Evolutionary conservation across 2,329 filamentous ascomycete genomes (phyloP), one percentile per base, ranked within the genome.

Genomic region (Phialophora verrucosa): DNA sequence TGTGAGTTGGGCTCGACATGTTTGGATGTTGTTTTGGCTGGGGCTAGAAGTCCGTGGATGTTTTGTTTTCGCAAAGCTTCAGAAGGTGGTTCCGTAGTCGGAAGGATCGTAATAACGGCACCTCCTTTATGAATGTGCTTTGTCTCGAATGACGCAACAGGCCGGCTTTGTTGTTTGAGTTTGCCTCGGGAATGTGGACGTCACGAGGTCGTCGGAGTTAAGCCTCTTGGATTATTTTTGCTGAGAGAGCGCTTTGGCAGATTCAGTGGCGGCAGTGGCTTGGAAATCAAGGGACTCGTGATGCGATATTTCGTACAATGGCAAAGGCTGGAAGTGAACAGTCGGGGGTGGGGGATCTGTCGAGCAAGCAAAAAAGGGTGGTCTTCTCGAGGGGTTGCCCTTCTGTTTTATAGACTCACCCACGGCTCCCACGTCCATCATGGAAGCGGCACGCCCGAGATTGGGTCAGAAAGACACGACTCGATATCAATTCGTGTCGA

Each of bases 1-100:
- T 69, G 62, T 69, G 63, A 55, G 62, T 61, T 49, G 65, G 50
- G 62, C 63, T 59, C 17, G 69, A 64, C 67, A 70, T 71, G 32
- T 62, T 71, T 62, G 20, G 47, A 44, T 60, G 38, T 35, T 63
- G 63, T 50, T 20, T 29, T 62, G 38, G 23, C 8, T 31, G 38
- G 31, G 49, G 44, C 29, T 51, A 10, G 3, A 10, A 31, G 61
- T 29, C 14, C 14, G 38, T 42, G 38, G 17, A 42, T n/a, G 2
- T 44, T n/a, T 44, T n/a, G 38, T 44, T 17, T 44, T 44, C 17
- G 47, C 32, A 42, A 23, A 25, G 29, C n/a, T 51, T 23, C 25
- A 38, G 49, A 44, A 44, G 50, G 23, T 42, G 32, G 44, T 35
- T 31, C 4, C 8, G 10, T 53, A 14, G 61, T 47, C 38, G 20